A percentile compares a stretch with the other conserved stretches of the same genome.
phyloP scores from a whole-genome alignment of 1,284 basidiomycete species.

The Xerocomus amazonicus region DNA sequence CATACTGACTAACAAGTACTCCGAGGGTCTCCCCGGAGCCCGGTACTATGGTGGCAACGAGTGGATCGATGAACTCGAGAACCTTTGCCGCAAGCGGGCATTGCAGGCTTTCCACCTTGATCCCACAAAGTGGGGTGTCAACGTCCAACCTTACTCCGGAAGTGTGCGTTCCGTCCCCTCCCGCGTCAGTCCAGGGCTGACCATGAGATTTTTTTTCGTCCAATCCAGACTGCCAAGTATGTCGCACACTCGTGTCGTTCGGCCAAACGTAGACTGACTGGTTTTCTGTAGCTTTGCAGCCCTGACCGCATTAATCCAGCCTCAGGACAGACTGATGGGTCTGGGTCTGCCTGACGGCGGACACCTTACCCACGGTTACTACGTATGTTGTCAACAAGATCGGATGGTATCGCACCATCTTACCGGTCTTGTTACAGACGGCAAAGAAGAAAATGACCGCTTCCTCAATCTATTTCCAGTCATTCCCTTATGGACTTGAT shows the following conservation, averaged over 20 bases:
- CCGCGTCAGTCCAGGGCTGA: conserved; percentile 6
- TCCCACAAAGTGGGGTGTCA: conserved; percentile 93
- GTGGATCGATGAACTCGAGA: conserved; percentile 95
- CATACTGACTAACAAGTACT: conserved; percentile 99
- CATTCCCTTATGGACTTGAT: conserved; percentile 91
- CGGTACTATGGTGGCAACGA: conserved; percentile 99
- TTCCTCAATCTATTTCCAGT: conserved; percentile 99
- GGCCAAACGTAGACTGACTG: conserved; percentile 5
- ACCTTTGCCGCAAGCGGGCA: conserved; percentile 93
- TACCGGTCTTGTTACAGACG: conserved; percentile 53
- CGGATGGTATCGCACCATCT: background rate
- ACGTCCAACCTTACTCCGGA: conserved; percentile 99
- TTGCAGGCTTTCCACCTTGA: conserved; percentile 97
- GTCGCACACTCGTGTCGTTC: conserved; percentile 19
- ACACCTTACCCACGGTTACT: conserved; percentile 97
- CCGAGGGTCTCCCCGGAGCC: conserved; percentile 90
- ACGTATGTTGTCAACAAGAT: conserved; percentile 50
- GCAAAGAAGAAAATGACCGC: conserved; percentile 99
- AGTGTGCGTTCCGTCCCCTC: conserved; percentile 51
- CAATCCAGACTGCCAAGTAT: conserved; percentile 76
- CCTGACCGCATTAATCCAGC: conserved; percentile 94
- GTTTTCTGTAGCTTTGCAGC: conserved; percentile 79
- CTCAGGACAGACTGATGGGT: conserved; percentile 99
- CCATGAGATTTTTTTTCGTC: background rate
- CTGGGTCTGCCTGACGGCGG: conserved; percentile 98